A percentile compares a stretch with the other conserved stretches of the same genome.
These are phyloP conservation scores for Chenopodium formosanum DNA, from an alignment of 148 eudicot species.

Conservation along the genomic window DNA sequence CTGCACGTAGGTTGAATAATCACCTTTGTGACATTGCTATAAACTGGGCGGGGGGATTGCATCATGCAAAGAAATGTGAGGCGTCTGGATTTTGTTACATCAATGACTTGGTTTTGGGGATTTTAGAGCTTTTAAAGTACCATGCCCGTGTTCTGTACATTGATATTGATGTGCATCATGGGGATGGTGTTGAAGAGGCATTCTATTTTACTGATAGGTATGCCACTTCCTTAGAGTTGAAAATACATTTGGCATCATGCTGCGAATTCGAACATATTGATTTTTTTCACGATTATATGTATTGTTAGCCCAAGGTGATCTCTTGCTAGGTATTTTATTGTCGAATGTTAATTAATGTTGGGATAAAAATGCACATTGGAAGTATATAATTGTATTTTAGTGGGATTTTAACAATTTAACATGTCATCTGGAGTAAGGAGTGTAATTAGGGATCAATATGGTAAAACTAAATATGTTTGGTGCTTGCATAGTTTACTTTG, in stretches of 20 bases:
- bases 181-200: slow-evolving; percentile 99
- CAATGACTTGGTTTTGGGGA: slow-evolving; percentile 93
- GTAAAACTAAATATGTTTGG: neutral
- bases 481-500: neutral
- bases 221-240: neutral
- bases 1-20: slow-evolving; percentile 95
- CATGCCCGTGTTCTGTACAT: slow-evolving; percentile 96
- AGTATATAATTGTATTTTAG: neutral
- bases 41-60: slow-evolving; percentile 99
- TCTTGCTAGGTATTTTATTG: neutral
- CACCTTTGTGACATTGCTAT: slow-evolving; percentile 93
- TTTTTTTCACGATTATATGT: neutral
- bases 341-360: neutral
- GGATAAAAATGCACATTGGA: neutral
- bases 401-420: neutral
- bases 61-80: slow-evolving; percentile 97
- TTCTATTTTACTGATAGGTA: slow-evolving; percentile 97
- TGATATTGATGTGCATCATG: slow-evolving; percentile 99
- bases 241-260: neutral
- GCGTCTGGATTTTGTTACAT: slow-evolving; percentile 99
- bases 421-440: neutral
- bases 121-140: slow-evolving; percentile 95
- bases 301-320: neutral
- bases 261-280: neutral
- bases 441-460: neutral